These are phyloP conservation scores for Cucurbita pepo DNA, from an alignment of 306 rosid species.

Conservation along the genomic window DNA sequence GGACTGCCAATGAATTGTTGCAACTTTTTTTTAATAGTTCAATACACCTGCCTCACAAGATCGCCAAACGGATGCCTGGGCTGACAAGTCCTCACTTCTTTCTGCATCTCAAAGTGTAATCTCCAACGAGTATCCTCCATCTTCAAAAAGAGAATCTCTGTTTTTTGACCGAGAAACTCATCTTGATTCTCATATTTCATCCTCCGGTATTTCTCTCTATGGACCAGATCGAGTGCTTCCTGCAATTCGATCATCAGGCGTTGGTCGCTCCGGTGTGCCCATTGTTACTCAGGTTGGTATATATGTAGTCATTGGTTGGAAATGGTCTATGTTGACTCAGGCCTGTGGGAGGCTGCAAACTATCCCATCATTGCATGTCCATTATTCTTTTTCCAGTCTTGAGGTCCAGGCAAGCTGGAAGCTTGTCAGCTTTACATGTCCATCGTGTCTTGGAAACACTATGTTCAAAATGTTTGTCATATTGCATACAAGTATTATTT, in stretches of 20 bases:
- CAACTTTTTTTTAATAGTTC: slow-evolving; percentile 20
- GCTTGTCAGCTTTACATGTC: not conserved
- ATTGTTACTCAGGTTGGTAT: slow-evolving; percentile 73
- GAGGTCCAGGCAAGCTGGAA: not conserved
- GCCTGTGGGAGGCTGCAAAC: not conserved
- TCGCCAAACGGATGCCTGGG: slow-evolving; percentile 45
- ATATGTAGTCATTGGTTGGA: not conserved
- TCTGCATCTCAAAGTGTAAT: slow-evolving; percentile 47
- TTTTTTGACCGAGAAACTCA: slow-evolving; percentile 53
- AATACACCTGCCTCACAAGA: slow-evolving; percentile 55
- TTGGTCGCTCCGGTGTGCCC: slow-evolving; percentile 53
- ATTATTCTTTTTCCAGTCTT: not conserved
- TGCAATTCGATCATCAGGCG: slow-evolving; percentile 62
- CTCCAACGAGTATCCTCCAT: slow-evolving; percentile 26
- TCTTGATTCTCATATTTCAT: slow-evolving; percentile 48
- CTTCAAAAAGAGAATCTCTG: slow-evolving; percentile 58
- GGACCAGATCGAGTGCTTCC: slow-evolving; percentile 57
- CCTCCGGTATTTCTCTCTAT: slow-evolving; percentile 52
- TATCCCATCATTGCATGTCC: not conserved
- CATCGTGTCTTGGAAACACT: not conserved
- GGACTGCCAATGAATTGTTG: not conserved
- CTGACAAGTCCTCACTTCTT: slow-evolving; percentile 44
- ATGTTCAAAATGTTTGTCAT: not conserved
- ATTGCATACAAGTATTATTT: not conserved
- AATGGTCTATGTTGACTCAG: not conserved